Evolutionary conservation across 148 eudicot species (phyloP).

Genomic region (Diospyros kaki): DNA sequence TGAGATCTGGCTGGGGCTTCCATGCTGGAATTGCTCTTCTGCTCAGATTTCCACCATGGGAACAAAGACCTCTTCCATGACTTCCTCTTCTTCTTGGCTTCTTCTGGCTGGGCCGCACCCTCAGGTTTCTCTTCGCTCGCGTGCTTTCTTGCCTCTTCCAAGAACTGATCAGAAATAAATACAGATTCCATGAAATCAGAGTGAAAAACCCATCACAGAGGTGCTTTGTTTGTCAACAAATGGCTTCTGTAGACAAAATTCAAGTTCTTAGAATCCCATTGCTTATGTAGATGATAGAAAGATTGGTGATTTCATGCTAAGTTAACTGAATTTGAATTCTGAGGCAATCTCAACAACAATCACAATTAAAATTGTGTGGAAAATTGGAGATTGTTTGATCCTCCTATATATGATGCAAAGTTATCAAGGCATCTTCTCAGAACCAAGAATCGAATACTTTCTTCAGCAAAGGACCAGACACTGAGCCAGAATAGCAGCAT

Average conservation of each 20-base stretch:
- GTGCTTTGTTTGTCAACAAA: too few species aligned
- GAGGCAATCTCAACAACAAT: too few species aligned
- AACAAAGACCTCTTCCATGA: slow-evolving; percentile 40
- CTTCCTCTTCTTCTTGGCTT: slow-evolving; percentile 23
- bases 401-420: background rate
- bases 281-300: too few species aligned
- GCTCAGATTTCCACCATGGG: slow-evolving; percentile 32
- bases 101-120: slow-evolving; percentile 7
- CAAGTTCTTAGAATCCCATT: too few species aligned
- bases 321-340: too few species aligned
- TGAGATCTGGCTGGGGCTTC: slow-evolving; percentile 4
- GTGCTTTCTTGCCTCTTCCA: slow-evolving; percentile 38
- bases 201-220: too few species aligned
- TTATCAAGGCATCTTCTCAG: background rate
- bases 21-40: slow-evolving; percentile 21
- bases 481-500: background rate
- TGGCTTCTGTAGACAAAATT: too few species aligned
- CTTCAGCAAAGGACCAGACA: background rate
- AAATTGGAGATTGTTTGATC: too few species aligned
- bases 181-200: too few species aligned
- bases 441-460: background rate
- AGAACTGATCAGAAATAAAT: slow-evolving; percentile 19
- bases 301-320: too few species aligned
- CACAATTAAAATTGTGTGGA: too few species aligned
- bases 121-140: slow-evolving; percentile 2